Conservation (phyloP, 1,284 basidiomycete species). For the Microbotryomycetes sp. region DNA sequence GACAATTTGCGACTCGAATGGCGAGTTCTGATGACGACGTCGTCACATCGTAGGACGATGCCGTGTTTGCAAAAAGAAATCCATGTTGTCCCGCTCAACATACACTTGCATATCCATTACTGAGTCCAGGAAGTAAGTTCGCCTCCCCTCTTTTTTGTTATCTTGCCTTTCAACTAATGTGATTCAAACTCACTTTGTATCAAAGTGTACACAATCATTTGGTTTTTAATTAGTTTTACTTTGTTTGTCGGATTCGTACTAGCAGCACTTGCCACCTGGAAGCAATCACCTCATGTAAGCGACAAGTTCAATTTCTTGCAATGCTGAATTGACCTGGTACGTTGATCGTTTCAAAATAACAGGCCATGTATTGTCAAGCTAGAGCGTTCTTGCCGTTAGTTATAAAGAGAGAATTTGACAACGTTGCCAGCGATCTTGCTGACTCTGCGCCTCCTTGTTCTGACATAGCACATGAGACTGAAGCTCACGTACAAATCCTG, state of each 20-base stretch:
- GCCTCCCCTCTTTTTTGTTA: no score
- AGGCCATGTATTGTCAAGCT: slow-evolving; percentile 22
- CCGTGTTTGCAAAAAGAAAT: slow-evolving; percentile 21
- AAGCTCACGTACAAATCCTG: no score
- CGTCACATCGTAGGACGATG: slow-evolving; percentile 18
- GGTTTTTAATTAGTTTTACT: slow-evolving; percentile 12
- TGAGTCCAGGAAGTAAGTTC: background rate
- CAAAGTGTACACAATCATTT: slow-evolving; percentile 17
- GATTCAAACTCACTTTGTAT: no score
- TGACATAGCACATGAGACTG: no score
- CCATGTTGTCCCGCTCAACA: slow-evolving; percentile 20
- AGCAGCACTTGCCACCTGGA: slow-evolving; percentile 26
- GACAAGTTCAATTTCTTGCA: no score
- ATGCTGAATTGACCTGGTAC: no score
- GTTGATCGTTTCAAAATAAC: no score
- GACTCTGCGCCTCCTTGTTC: no score
- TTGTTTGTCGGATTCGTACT: slow-evolving; percentile 28
- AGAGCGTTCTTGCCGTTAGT: slow-evolving; percentile 14
- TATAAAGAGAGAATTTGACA: no score
- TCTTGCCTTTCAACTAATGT: slow-evolving; percentile 9
- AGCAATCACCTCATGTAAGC: slow-evolving; percentile 17
- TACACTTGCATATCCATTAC: background rate
- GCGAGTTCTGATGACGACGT: background rate
- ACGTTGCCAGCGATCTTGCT: no score
- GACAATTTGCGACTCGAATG: background rate